Percentiles rank a stretch among this genome's conserved stretches.
Conservation (phyloP, 83 land plant species). For the Picea mariana region DNA sequence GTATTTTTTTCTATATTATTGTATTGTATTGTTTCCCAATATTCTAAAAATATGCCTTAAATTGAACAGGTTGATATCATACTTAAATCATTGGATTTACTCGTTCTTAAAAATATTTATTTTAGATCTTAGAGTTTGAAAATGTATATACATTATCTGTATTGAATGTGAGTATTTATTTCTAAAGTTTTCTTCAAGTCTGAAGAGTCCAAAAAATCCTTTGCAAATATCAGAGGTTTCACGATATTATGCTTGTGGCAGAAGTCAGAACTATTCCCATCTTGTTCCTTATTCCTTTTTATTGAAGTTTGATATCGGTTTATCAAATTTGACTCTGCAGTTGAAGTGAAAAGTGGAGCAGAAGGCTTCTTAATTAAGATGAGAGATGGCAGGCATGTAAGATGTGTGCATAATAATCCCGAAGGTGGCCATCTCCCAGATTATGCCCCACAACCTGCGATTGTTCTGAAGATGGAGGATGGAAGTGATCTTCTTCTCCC, state of each 20-base stretch:
- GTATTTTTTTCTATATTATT: no score
- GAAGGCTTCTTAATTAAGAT: constrained; percentile 90
- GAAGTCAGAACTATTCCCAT: background rate
- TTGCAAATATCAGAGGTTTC: background rate
- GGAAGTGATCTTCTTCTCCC: constrained; percentile 89
- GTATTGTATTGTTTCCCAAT: no score
- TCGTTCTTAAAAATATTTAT: no score
- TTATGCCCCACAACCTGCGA: constrained; percentile 93
- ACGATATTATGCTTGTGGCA: background rate
- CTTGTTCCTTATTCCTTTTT: background rate
- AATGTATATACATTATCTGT: no score
- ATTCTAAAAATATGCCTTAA: no score
- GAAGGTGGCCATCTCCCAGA: constrained; percentile 70
- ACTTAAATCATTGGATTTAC: no score
- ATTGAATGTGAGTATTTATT: no score
- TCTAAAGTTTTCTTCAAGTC: background rate
- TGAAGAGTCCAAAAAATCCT: background rate
- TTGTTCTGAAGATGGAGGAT: constrained; percentile 94
- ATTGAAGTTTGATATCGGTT: background rate
- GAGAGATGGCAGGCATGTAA: constrained; percentile 80
- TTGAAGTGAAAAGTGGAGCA: constrained; percentile 87
- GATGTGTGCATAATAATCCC: constrained; percentile 83
- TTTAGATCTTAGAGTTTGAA: no score
- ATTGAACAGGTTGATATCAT: no score
- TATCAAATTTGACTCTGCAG: constrained; percentile 32